Evolutionary conservation across 768 basidiomycete genomes (phyloP).

Genomic region (Lactarius indigo): DNA sequence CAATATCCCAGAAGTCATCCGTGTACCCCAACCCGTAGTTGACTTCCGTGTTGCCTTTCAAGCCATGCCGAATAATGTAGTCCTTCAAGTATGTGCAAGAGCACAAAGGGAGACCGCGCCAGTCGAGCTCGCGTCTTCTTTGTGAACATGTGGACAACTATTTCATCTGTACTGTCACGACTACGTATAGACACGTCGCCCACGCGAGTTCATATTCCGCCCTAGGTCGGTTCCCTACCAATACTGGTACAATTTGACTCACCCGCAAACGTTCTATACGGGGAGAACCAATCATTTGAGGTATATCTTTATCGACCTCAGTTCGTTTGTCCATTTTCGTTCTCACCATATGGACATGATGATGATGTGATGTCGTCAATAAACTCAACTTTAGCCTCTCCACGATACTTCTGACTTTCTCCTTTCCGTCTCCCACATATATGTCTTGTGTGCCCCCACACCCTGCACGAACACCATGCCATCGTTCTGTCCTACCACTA

Average conservation of each 20-base stretch:
- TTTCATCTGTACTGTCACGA: neutral
- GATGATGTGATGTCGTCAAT: slow-evolving; percentile 15
- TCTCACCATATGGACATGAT: slow-evolving; percentile 13
- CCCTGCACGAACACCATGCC: slow-evolving; percentile 87
- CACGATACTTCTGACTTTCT: slow-evolving; percentile 43
- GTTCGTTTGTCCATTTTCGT: slow-evolving; percentile 36
- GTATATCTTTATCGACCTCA: slow-evolving; percentile 83
- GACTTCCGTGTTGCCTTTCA: slow-evolving; percentile 66
- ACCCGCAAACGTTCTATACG: slow-evolving; percentile 74
- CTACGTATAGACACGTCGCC: slow-evolving; percentile 51
- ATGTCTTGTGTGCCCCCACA: slow-evolving; percentile 86
- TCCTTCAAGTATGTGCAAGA: slow-evolving; percentile 28
- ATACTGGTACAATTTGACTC: neutral
- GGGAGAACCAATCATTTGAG: slow-evolving; percentile 57
- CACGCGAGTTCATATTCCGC: slow-evolving; percentile 75
- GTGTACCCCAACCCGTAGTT: slow-evolving; percentile 62
- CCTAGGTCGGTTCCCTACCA: slow-evolving; percentile 44
- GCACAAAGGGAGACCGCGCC: slow-evolving; percentile 34
- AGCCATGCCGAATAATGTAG: slow-evolving; percentile 29
- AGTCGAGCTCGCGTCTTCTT: slow-evolving; percentile 63
- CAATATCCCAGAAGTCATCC: slow-evolving; percentile 50
- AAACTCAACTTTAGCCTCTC: slow-evolving; percentile 83
- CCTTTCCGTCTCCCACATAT: slow-evolving; percentile 51
- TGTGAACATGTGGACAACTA: slow-evolving; percentile 37
- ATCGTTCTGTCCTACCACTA: slow-evolving; percentile 79